phyloP scores from a whole-genome alignment of 2,329 filamentous ascomycete genomes.

The Chaetomium sp. region DNA sequence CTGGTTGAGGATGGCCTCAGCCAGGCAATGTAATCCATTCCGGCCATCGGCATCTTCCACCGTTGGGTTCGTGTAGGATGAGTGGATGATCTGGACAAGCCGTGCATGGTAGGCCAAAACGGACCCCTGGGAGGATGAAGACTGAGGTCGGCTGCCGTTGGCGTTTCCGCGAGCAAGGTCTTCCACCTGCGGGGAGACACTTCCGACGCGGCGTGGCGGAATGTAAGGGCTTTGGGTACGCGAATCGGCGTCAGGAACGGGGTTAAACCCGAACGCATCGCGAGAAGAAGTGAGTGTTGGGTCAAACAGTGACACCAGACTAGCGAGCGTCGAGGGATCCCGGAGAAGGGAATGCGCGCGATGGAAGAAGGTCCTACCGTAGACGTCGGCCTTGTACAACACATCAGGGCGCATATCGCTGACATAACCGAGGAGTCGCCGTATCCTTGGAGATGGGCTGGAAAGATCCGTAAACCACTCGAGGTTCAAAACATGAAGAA shows the following conservation, averaged over 20 bases:
- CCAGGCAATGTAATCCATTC: conserved; percentile 54
- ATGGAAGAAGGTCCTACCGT: conserved; percentile 50
- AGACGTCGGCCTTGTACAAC: conserved; percentile 38
- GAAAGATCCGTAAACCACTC: conserved; percentile 30
- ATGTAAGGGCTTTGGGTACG: conserved; percentile 22
- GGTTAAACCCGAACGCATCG: conserved; percentile 43
- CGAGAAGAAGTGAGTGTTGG: conserved; percentile 32
- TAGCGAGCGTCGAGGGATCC: conserved; percentile 26
- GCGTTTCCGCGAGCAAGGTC: conserved; percentile 17
- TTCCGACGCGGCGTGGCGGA: conserved; percentile 19
- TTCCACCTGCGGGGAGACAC: conserved; percentile 10
- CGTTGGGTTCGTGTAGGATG: conserved; percentile 28
- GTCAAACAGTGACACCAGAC: conserved; percentile 32
- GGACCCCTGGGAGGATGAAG: conserved; percentile 21
- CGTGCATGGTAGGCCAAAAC: conserved; percentile 30
- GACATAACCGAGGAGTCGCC: conserved; percentile 27
- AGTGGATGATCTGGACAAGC: conserved; percentile 33
- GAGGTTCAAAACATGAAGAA: conserved; percentile 38
- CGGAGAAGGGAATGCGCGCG: conserved; percentile 30
- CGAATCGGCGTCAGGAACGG: conserved; percentile 22
- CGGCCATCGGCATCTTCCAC: conserved; percentile 42
- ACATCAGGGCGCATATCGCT: conserved; percentile 23
- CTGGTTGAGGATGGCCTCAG: conserved; percentile 42
- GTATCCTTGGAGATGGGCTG: conserved; percentile 22
- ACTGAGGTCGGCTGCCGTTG: conserved; percentile 19